These are phyloP conservation scores for Ogataea trehalophila DNA, from an alignment of 805 yeast species.

Conservation along the genomic window DNA sequence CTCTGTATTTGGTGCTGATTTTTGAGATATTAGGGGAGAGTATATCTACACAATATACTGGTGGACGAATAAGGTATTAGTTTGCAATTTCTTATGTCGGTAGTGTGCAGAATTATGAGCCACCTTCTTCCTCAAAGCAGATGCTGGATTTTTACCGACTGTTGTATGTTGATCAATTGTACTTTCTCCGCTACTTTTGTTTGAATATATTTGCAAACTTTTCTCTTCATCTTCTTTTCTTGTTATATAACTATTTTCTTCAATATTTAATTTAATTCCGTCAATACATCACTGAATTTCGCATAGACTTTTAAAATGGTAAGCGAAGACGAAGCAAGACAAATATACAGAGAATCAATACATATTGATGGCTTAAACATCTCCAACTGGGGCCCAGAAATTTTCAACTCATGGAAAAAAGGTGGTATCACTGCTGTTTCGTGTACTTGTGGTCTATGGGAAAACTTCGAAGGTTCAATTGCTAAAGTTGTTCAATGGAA, in stretches of 20 bases:
- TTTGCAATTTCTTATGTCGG: too few species aligned
- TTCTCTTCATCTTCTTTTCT: not conserved
- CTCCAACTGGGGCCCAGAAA: constrained; percentile 14
- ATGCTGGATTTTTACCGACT: too few species aligned
- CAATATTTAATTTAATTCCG: not conserved
- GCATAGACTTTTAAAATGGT: constrained; percentile 5
- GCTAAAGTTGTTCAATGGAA: constrained; percentile 19
- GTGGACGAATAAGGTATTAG: too few species aligned
- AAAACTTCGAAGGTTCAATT: constrained; percentile 16
- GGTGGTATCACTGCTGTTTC: constrained; percentile 19
- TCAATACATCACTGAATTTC: not conserved
- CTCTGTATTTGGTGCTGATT: too few species aligned
- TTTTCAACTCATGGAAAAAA: constrained; percentile 15
- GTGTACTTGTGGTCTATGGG: constrained; percentile 18
- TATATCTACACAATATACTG: too few species aligned
- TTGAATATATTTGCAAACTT: too few species aligned
- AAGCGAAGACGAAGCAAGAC: constrained; percentile 16
- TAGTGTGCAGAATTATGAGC: too few species aligned
- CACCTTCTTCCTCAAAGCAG: too few species aligned
- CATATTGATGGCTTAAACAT: constrained; percentile 18
- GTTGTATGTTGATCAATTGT: too few species aligned
- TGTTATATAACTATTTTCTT: not conserved
- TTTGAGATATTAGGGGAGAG: too few species aligned
- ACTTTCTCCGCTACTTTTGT: too few species aligned
- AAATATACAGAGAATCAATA: constrained; percentile 12